Percentiles rank a stretch among this genome's conserved stretches.
These are phyloP conservation scores for Metschnikowia hibisci DNA, from an alignment of 805 yeast species.

Conservation along the genomic window DNA sequence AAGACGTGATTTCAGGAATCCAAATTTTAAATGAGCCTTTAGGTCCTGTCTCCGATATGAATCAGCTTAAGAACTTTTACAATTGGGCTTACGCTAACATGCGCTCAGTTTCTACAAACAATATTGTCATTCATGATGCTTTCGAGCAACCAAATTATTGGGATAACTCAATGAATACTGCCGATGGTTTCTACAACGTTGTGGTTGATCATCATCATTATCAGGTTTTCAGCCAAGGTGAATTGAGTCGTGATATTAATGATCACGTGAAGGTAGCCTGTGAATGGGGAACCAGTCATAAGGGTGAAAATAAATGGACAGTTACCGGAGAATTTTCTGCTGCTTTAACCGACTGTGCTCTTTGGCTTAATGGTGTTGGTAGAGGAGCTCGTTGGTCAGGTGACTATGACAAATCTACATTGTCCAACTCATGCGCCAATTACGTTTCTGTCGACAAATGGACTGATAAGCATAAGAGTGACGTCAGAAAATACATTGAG, in stretches of 20 bases:
- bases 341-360: conserved; percentile 87
- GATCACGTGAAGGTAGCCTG: conserved; percentile 46
- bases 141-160: conserved; percentile 56
- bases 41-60: conserved; percentile 63
- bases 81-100: conserved; percentile 59
- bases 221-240: conserved; percentile 70
- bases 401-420: conserved; percentile 37
- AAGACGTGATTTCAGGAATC: conserved; percentile 76
- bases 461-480: conserved; percentile 51
- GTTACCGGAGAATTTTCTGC: conserved; percentile 28
- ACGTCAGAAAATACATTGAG: conserved; percentile 71
- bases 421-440: conserved; percentile 58
- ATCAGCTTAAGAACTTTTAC: conserved; percentile 56
- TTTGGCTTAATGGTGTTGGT: conserved; percentile 84
- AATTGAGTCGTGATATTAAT: conserved; percentile 55
- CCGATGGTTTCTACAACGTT: conserved; percentile 52
- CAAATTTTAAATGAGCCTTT: conserved; percentile 89
- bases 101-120: conserved; percentile 50
- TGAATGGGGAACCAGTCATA: conserved; percentile 17
- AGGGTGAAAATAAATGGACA: conserved; percentile 17
- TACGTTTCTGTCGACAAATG: conserved; percentile 40
- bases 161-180: conserved; percentile 48
- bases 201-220: conserved; percentile 88
- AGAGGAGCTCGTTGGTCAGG: conserved; percentile 81
- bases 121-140: conserved; percentile 79